phyloP scores from a whole-genome alignment of 805 yeast genomes.

The Lachancea fermentati region DNA sequence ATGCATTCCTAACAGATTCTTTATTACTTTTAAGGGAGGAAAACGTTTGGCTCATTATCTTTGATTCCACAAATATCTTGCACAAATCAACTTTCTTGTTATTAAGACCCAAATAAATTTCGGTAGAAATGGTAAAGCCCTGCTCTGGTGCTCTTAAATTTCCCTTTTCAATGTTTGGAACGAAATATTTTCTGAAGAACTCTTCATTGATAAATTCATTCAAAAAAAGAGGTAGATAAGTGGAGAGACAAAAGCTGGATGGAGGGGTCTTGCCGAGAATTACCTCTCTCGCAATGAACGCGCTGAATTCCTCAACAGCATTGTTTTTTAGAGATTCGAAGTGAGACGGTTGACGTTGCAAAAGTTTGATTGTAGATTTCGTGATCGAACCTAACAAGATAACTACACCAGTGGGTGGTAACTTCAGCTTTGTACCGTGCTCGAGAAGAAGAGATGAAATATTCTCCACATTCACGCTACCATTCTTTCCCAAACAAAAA shows the following conservation, averaged over 20 bases:
- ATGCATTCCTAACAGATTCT: constrained; percentile 50
- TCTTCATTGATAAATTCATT: constrained; percentile 38
- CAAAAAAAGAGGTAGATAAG: constrained; percentile 41
- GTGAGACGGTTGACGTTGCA: constrained; percentile 20
- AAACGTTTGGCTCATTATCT: constrained; percentile 46
- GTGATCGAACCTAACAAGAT: constrained; percentile 36
- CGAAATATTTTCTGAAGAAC: constrained; percentile 35
- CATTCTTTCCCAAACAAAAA: constrained; percentile 11
- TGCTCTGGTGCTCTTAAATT: constrained; percentile 73
- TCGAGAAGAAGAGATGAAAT: constrained; percentile 13
- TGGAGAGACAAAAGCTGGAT: constrained; percentile 36
- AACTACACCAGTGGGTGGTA: constrained; percentile 33
- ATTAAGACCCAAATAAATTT: constrained; percentile 33
- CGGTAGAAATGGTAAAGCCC: constrained; percentile 53
- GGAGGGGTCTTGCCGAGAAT: constrained; percentile 44
- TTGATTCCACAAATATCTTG: constrained; percentile 37
- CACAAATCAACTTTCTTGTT: constrained; percentile 39
- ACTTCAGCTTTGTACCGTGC: constrained; percentile 16
- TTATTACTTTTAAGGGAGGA: constrained; percentile 66
- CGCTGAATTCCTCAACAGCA: constrained; percentile 17
- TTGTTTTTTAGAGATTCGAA: constrained; percentile 18
- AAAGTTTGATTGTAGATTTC: constrained; percentile 21
- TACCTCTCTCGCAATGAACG: constrained; percentile 35
- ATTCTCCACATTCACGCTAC: constrained; percentile 12
- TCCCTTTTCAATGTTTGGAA: constrained; percentile 68